phyloP scores from a whole-genome alignment of 2,329 filamentous ascomycete genomes.

The Stemphylium beticola region DNA sequence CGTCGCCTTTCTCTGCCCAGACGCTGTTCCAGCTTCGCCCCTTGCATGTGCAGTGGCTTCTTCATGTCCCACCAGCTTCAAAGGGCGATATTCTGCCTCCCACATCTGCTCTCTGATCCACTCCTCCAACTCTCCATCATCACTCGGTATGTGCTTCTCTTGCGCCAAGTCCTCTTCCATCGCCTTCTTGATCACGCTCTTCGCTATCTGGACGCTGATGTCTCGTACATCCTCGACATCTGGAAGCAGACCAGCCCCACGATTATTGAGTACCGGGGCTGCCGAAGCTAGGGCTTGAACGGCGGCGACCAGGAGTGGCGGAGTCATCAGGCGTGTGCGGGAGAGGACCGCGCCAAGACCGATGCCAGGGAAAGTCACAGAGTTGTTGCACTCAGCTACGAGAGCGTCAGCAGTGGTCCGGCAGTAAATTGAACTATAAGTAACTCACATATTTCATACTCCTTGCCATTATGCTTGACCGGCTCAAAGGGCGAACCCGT shows the following conservation, averaged over 20 bases:
- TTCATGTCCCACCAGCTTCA: constrained; percentile 62
- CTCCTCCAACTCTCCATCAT: constrained; percentile 64
- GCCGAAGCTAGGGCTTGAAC: constrained; percentile 73
- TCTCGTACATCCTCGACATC: constrained; percentile 76
- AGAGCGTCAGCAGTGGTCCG: constrained; percentile 8
- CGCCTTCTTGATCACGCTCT: constrained; percentile 74
- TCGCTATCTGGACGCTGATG: constrained; percentile 79
- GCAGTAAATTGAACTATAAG: not conserved
- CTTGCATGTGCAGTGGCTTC: constrained; percentile 64
- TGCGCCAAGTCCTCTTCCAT: constrained; percentile 72
- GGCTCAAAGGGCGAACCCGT: constrained; percentile 84
- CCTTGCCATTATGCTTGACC: constrained; percentile 64
- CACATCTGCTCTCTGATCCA: constrained; percentile 85
- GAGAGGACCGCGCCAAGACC: constrained; percentile 79
- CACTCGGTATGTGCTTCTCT: constrained; percentile 67
- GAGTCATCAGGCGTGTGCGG: constrained; percentile 69
- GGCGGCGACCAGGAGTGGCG: constrained; percentile 82
- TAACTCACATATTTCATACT: constrained; percentile 60
- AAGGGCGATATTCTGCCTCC: constrained; percentile 70
- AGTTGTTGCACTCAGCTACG: constrained; percentile 86
- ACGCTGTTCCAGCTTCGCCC: constrained; percentile 59
- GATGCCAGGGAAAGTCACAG: constrained; percentile 83
- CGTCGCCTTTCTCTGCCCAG: constrained; percentile 30
- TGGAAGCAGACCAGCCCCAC: constrained; percentile 70
- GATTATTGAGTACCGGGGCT: constrained; percentile 72